These are phyloP conservation scores for Cryphonectria carpinicola DNA, from an alignment of 2,329 filamentous ascomycete species.

Conservation along the genomic window DNA sequence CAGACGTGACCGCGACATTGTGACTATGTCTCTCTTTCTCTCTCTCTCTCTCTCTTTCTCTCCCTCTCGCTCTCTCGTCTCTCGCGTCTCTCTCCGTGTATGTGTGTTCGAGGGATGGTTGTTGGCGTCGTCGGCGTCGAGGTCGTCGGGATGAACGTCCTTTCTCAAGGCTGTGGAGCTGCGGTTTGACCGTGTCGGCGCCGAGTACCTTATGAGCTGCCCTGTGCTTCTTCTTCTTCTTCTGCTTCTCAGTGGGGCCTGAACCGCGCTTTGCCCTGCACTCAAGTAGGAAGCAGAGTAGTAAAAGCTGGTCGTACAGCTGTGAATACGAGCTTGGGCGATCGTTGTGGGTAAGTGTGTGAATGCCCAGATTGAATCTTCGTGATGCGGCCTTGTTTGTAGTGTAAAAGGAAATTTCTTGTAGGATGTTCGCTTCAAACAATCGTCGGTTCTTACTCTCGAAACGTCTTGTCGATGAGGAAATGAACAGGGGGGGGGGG, in stretches of 20 bases:
- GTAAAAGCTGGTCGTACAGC: too few species aligned
- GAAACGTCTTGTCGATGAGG: not conserved
- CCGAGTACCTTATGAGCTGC: not conserved
- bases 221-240: slow-evolving; percentile 7
- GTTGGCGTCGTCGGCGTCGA: not conserved
- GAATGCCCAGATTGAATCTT: not conserved
- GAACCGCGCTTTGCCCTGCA: not conserved
- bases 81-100: not conserved
- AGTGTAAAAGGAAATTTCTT: not conserved
- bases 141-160: not conserved
- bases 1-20: slow-evolving; percentile 23
- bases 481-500: slow-evolving; percentile 6
- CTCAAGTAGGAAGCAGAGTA: not conserved
- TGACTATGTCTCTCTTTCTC: not conserved
- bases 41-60: not conserved
- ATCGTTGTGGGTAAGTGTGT: not conserved
- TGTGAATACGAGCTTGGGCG: not conserved
- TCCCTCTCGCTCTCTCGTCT: not conserved
- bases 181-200: slow-evolving; percentile 8
- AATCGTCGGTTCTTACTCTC: not conserved
- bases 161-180: not conserved
- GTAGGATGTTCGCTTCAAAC: not conserved
- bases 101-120: not conserved
- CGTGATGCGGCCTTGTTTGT: not conserved
- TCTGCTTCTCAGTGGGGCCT: not conserved